These are phyloP conservation scores for Aspergillus brasiliensis DNA, from an alignment of 2,329 filamentous ascomycete species.

Conservation along the genomic window DNA sequence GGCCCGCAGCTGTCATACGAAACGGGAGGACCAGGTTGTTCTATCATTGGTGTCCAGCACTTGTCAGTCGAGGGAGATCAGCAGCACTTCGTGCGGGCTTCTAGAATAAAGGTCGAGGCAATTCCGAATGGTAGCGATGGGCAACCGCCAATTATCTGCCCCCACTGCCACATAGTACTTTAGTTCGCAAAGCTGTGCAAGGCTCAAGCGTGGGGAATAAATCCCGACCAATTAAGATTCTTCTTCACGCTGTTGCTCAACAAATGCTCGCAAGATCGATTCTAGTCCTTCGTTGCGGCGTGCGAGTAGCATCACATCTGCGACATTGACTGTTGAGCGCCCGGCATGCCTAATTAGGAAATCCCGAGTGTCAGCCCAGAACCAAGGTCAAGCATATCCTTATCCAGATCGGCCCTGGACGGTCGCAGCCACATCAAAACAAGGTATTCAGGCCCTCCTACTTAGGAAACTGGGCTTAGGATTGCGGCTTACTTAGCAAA, in stretches of 20 bases:
- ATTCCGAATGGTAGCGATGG: conserved; percentile 1
- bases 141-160: conserved; percentile 16
- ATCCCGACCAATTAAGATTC: conserved; percentile 19
- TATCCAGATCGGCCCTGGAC: not conserved
- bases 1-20: conserved; percentile 10
- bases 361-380: conserved; percentile 7
- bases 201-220: too few species aligned
- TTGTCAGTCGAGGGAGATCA: not conserved
- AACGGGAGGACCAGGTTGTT: not conserved
- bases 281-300: conserved; percentile 85
- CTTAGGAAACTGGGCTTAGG: not conserved
- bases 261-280: conserved; percentile 61
- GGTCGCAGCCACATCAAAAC: not conserved
- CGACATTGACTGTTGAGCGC: conserved; percentile 74
- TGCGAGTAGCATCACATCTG: conserved; percentile 85
- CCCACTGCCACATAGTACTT: not conserved
- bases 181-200: not conserved
- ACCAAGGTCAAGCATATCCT: not conserved
- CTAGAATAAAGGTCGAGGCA: not conserved
- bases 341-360: conserved; percentile 71
- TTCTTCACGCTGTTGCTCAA: conserved; percentile 34
- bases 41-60: not conserved
- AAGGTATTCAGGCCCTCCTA: not conserved
- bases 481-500: conserved; percentile 56
- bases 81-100: not conserved